A percentile compares a stretch with the other conserved stretches of the same genome.
These are phyloP conservation scores for Pythium utonaiense DNA, from an alignment of 352 stramenopile species.

Conservation along the genomic window DNA sequence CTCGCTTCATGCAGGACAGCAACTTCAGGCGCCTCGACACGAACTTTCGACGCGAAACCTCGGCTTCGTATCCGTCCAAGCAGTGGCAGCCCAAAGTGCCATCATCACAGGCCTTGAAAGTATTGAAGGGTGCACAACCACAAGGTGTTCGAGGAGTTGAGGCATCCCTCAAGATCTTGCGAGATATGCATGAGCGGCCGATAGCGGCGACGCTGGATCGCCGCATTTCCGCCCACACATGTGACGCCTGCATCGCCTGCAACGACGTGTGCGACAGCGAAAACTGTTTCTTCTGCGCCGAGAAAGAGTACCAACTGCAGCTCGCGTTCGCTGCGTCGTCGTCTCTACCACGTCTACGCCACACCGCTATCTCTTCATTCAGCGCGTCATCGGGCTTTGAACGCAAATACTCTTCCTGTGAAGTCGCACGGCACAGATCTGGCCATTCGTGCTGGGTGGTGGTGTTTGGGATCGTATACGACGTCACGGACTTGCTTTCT, in stretches of 20 bases:
- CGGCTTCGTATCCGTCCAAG: background rate
- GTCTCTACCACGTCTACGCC: constrained; percentile 1
- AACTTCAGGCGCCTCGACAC: constrained; percentile 19
- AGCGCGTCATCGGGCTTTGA: constrained; percentile 30
- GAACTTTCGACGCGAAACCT: background rate
- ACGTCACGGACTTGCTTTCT: constrained; percentile 88
- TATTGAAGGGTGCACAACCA: background rate
- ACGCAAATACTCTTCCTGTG: constrained; percentile 83
- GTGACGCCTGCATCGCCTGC: constrained; percentile 73
- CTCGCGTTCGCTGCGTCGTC: constrained; percentile 32
- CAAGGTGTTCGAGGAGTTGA: background rate
- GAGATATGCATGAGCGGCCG: background rate
- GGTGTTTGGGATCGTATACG: constrained; percentile 83
- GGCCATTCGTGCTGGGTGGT: constrained; percentile 90
- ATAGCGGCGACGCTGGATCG: background rate
- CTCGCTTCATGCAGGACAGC: constrained; percentile 16
- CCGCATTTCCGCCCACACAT: constrained; percentile 34
- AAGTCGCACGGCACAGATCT: constrained; percentile 82
- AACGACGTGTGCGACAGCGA: constrained; percentile 69
- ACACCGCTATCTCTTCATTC: background rate
- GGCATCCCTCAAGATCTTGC: background rate
- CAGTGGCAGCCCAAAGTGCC: background rate
- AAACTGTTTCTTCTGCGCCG: constrained; percentile 67
- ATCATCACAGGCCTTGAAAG: background rate
- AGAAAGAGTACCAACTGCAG: constrained; percentile 71